Evolutionary conservation across 169 alveolate genomes (phyloP).

Genomic region (Besnoitia besnoiti): DNA sequence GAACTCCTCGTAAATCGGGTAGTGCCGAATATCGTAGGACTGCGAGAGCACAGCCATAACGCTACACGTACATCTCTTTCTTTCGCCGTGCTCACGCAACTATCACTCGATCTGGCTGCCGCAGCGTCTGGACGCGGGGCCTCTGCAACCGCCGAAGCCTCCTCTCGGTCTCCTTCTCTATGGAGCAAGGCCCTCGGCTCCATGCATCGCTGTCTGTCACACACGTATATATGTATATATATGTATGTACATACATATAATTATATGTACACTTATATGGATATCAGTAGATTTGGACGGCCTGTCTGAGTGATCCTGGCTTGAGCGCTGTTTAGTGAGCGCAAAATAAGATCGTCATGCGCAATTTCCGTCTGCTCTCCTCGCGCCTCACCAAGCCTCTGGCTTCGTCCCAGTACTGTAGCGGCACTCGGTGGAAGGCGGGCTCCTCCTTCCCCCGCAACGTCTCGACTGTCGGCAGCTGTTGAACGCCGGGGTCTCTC

Average conservation of each 20-base stretch:
- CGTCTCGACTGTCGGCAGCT: slow-evolving; percentile 12
- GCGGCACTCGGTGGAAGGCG: slow-evolving; percentile 47
- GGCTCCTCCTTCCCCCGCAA: slow-evolving; percentile 40
- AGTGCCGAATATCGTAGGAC: slow-evolving; percentile 39
- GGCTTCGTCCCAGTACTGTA: slow-evolving; percentile 40
- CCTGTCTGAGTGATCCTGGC: too few species aligned
- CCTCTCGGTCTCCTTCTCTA: background rate
- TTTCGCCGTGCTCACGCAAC: background rate
- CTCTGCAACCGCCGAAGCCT: too few species aligned
- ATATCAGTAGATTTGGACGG: too few species aligned
- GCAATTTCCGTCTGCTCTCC: too few species aligned
- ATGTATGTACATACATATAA: too few species aligned
- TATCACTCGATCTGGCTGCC: too few species aligned
- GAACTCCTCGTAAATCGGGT: slow-evolving; percentile 50
- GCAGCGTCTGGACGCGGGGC: too few species aligned
- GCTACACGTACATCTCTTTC: background rate
- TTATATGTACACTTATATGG: too few species aligned
- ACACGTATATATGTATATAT: background rate
- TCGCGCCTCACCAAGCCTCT: slow-evolving; percentile 39
- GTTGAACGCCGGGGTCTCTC: slow-evolving; percentile 25
- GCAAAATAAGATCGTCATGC: too few species aligned
- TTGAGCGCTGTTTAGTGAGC: too few species aligned
- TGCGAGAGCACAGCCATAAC: background rate
- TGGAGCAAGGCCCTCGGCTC: too few species aligned
- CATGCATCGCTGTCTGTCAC: background rate